Percentiles rank a stretch among this genome's conserved stretches.
Conservation (phyloP, 768 basidiomycete genomes). For the Pleurotus ostreatus region DNA sequence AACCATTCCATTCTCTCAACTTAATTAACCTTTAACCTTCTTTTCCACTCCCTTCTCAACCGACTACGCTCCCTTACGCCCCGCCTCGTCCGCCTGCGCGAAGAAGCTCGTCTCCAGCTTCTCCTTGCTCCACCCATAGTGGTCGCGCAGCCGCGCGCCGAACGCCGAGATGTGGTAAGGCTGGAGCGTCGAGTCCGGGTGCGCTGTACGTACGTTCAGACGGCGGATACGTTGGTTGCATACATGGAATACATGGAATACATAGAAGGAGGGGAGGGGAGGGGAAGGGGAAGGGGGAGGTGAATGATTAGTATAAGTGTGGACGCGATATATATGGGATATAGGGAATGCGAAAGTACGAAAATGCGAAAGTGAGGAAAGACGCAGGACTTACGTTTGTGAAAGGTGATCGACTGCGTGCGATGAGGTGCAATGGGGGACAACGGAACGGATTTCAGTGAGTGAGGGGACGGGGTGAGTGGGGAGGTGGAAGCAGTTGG, state of each 20-base stretch:
- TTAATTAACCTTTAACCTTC: no score
- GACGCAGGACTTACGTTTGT: constrained; percentile 53
- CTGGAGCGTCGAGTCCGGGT: constrained; percentile 66
- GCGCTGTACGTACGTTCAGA: constrained; percentile 37
- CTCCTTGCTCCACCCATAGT: constrained; percentile 64
- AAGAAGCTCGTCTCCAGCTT: constrained; percentile 27
- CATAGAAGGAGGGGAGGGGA: background rate
- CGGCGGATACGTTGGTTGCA: background rate
- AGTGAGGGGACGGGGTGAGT: no score
- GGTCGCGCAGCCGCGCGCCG: constrained; percentile 52
- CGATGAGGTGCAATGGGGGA: background rate
- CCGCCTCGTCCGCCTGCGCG: background rate
- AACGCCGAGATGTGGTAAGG: constrained; percentile 46
- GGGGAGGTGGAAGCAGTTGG: no score
- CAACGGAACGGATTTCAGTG: no score
- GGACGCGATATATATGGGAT: background rate
- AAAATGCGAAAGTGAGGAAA: background rate
- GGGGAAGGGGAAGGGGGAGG: constrained; percentile 5
- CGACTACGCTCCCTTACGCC: no score
- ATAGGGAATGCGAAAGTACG: background rate
- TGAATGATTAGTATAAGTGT: background rate
- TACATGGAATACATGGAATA: background rate
- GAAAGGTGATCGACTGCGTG: constrained; percentile 65
- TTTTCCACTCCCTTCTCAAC: no score
- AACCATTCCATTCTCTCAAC: background rate